Evolutionary conservation across 192 early-diverging fungal genomes (phyloP), one percentile per base, ranked within the genome.

Genomic region (Chytriomyces confervae): DNA sequence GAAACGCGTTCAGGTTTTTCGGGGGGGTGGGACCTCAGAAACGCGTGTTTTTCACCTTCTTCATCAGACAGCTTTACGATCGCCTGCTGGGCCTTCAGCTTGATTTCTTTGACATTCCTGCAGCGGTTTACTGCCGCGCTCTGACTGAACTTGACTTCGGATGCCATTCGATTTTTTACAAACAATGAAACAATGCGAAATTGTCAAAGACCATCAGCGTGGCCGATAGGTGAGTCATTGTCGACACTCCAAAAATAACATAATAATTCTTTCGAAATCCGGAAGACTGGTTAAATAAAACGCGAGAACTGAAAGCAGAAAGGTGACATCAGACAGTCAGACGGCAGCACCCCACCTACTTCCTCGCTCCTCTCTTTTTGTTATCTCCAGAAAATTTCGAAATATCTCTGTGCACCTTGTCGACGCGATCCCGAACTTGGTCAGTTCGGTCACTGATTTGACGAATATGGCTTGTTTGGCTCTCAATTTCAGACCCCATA

Each of bases 401-500:
- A 53, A 72, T 53, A 61, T 72, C 69, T 9, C 69, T 9, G 69
- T 72, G 16, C n/a, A 72, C 69, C n/a, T 64, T 80, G 27, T 74
- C 53, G 46, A 89, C 66, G 51, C 81, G 63, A 36, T 81, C 84
- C 2, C 74, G 72, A 3, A 84, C 79, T 4, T 20, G 11, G 72
- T 88, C 84, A 0, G 82, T 80, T 23, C 73, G 50, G 46, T 80
- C 80, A 18, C 62, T 43, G 45, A 88, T 80, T 23, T 74, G 45
- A 6, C 63, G 57, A 29, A 87, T 62, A 62, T 81, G 79, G 16
- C 23, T 47, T 48, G 50, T 78, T 72, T 87, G 84, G 47, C n/a
- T n/a, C n/a, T 80, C 82, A 65, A 89, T 70, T 62, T 83, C 85
- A 5, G 77, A 75, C 49, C 82, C 80, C 88, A 89, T 89, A 27